Evolutionary conservation across 1,284 basidiomycete species (phyloP), one percentile per base, ranked within the genome.

Genomic region (Cryptococcus sp.): DNA sequence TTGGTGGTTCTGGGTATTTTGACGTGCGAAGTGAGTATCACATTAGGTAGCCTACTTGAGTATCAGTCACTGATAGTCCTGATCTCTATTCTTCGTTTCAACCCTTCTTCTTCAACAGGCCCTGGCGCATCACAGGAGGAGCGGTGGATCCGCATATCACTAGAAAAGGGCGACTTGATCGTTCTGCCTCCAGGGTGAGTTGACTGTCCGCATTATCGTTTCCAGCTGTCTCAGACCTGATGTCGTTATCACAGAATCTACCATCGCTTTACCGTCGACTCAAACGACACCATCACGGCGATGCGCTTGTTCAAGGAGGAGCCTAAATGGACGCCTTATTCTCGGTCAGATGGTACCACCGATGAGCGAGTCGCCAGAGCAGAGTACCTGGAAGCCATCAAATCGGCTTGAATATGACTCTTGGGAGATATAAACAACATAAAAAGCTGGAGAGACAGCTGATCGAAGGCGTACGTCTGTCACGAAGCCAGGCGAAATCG

Each of bases 251-350:
- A 1, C 57, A 75, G 81, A 0, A 90, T 91, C 65, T 92, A 91
- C 75, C 90, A 93, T 77, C 85, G 90, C 23, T 92, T 93, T 80
- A 91, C 88, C 0, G 83, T 92, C 22, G 89, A 91, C 70, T 82
- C 84, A 62, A 77, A 76, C 52, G 84, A 92, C 72, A 79, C 78
- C 45, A 85, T 91, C 72, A 85, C 86, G 59, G 86, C 88, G 1
- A 81, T 91, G 77, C 82, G 90, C 4, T 78, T 93, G 50, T 93
- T 92, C 85, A 75, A 92, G 88, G 90, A 93, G 62, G 90, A 91
- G 71, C 91, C 90, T 6, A 91, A 90, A 74, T 93, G 90, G 91
- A 82, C 84, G 0, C 88, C 90, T 0, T 80, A 89, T 76, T 87
- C 88, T 69, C 83, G 90, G 11, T 80, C 82, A 49, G 61, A 72